These are phyloP conservation scores for Bjerkandera adusta DNA, from an alignment of 1,284 basidiomycete species.

Conservation along the genomic window DNA sequence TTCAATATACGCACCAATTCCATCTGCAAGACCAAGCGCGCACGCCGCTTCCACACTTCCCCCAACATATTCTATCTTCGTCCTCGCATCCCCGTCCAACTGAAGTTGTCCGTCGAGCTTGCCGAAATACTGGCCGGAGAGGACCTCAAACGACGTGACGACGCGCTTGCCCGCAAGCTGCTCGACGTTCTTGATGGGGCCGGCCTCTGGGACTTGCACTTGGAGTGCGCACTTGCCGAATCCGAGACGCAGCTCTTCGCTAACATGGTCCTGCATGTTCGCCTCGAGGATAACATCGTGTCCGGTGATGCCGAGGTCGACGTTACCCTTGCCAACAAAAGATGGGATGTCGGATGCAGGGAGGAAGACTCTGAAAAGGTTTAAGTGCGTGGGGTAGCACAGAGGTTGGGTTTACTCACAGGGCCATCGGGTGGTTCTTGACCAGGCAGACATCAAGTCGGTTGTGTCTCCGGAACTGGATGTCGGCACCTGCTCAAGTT, in stretches of 20 bases:
- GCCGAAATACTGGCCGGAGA: constrained; percentile 81
- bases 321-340: constrained; percentile 97
- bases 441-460: constrained; percentile 92
- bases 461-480: constrained; percentile 90
- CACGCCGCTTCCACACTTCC: constrained; percentile 99
- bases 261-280: constrained; percentile 73
- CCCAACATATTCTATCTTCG: constrained; percentile 93
- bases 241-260: constrained; percentile 81
- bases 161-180: constrained; percentile 89
- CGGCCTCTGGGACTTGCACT: constrained; percentile 89
- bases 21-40: constrained; percentile 94
- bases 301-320: constrained; percentile 92
- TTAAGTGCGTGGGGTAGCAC: constrained; percentile 2
- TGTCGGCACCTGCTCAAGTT: constrained; percentile 76
- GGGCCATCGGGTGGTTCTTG: constrained; percentile 90
- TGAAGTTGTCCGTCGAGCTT: constrained; percentile 64
- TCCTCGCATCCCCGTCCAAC: constrained; percentile 50
- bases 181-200: constrained; percentile 69
- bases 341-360: constrained; percentile 98
- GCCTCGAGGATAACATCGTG: constrained; percentile 97
- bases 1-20: constrained; percentile 72
- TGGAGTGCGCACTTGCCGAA: constrained; percentile 96
- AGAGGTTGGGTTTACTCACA: constrained; percentile 51
- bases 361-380: constrained; percentile 81
- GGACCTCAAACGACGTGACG: constrained; percentile 92